These are phyloP conservation scores for Vigna nakashimae DNA, from an alignment of 306 rosid species.

Conservation along the genomic window DNA sequence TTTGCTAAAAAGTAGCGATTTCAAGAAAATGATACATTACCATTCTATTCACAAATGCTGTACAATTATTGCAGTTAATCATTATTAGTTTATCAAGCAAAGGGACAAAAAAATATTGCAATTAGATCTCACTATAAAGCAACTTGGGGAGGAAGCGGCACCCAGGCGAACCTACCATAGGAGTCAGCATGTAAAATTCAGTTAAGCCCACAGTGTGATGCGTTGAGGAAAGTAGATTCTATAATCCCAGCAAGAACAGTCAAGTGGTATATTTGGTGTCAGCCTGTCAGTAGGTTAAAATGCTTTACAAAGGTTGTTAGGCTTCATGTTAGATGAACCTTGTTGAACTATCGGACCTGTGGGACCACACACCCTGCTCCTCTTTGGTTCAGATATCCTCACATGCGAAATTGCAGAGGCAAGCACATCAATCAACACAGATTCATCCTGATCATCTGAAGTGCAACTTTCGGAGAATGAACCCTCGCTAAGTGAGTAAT, in stretches of 20 bases:
- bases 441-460: constrained; percentile 70
- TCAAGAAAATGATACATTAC: constrained; percentile 28
- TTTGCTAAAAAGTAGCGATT: constrained; percentile 13
- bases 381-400: constrained; percentile 93
- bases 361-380: constrained; percentile 84
- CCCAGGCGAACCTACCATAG: constrained; percentile 49
- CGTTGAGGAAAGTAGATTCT: constrained; percentile 42
- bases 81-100: constrained; percentile 61
- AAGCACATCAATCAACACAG: constrained; percentile 80
- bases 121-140: constrained; percentile 49
- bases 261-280: constrained; percentile 48
- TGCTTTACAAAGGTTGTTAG: constrained; percentile 98
- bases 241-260: constrained; percentile 59
- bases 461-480: constrained; percentile 74
- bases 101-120: constrained; percentile 41
- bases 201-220: constrained; percentile 46
- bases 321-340: constrained; percentile 93
- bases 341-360: constrained; percentile 93
- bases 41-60: constrained; percentile 78
- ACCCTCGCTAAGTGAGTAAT: constrained; percentile 54
- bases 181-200: constrained; percentile 56
- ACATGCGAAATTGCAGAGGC: constrained; percentile 93
- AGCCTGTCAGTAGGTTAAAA: constrained; percentile 78
- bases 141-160: constrained; percentile 46
- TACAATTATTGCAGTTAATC: constrained; percentile 67